Evolutionary conservation across 805 yeast species (phyloP), one percentile per base, ranked within the genome.

Genomic region (Millerago galiae): DNA sequence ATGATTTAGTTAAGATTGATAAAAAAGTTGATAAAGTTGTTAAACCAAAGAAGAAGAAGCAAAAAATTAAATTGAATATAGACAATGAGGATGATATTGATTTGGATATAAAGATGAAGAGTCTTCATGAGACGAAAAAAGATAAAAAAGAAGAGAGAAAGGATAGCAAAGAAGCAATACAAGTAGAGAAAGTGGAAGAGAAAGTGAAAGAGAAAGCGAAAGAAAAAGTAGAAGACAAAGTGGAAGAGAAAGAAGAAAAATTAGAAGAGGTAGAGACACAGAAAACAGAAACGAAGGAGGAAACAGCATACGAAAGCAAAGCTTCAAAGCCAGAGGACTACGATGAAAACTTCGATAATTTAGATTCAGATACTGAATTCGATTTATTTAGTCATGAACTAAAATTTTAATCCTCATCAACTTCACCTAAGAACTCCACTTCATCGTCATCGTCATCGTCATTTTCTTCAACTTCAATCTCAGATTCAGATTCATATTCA

Each of bases 81-180:
- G 43, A 42, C 12, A 46, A 47, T 4, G 55, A 46, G 12, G 52
- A 42, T 3, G 53, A 62, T 0, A 70, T 62, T 8, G 72, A 64
- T 4, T 72, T 58, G 1, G 61, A 47, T 2, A 52, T 69, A 32
- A 59, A 62, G 41, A 68, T 73, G 68, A 62, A 55, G 40, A 66
- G 75, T 24, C 70, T 72, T 0, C 74, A 70, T 45, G 75, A 70
- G 21, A 34, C 55, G 4, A 15, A 29, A 14, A 16, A 29, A 10
- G 7, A n/a, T 8, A 14, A 29, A 6, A 6, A n/a, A 29, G 16
- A 29, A 29, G 8, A 14, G 11, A 14, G 5, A 29, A 28, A 7
- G n/a, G n/a, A 28, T 28, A 15, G 10, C 7, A 12, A 28, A 12
- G n/a, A n/a, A 7, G 6, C 28, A 26, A 11, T 13, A 5, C 10